Base-by-base conservation (phyloP, 1,284 basidiomycete species). In the Irpex sp. region DNA sequence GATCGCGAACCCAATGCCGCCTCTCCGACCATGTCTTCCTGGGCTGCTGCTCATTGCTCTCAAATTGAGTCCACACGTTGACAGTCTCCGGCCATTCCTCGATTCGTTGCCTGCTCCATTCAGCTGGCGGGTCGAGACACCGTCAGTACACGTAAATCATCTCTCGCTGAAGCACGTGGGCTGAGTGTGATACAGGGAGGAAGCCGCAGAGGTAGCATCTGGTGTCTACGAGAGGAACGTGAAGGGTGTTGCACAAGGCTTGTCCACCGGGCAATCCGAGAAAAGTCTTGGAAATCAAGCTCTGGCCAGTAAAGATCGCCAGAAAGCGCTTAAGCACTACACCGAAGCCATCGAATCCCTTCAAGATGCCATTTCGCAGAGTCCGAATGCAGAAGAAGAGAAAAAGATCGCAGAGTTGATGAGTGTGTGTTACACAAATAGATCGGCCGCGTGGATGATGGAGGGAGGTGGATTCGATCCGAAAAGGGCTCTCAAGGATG, bases 61-160 rank as follows among this genome's bases (percentile, higher is more conserved):
- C 58, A 75, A 76, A 58, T 68, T 78, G 19, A 64, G 68, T 26
- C 71, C 67, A 17, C 76, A 78, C 60, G 62, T 70, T 2, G 58
- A 65, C 7, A 64, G 68, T 4, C 64, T 78, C 31, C 67, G 68
- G 51, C 74, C 74, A 8, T 79, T 79, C 68, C 69, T 78, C n/a
- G 72, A 78, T 62, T 73, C 76, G 0, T 72, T 79, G 15, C 76
- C 77, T 1, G 55, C 67, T 0, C 73, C 74, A 13, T 78, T 78
- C 64, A 69, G 68, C 34, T 79, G 78, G 77, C 66, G 74, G 1
- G 52, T 78, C 3, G 77, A 78, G 66, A 77, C 75, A 3, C 58
- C 51, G 69, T 70, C 47, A 47, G 69, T 65, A 17, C 21, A 62
- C 40, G 8, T 9, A 38, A 47, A 19, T 31, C 31, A 5, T 55